Evolutionary conservation across 2,329 filamentous ascomycete species (phyloP), one percentile per base, ranked within the genome.

Genomic region (Stenocarpella maydis): DNA sequence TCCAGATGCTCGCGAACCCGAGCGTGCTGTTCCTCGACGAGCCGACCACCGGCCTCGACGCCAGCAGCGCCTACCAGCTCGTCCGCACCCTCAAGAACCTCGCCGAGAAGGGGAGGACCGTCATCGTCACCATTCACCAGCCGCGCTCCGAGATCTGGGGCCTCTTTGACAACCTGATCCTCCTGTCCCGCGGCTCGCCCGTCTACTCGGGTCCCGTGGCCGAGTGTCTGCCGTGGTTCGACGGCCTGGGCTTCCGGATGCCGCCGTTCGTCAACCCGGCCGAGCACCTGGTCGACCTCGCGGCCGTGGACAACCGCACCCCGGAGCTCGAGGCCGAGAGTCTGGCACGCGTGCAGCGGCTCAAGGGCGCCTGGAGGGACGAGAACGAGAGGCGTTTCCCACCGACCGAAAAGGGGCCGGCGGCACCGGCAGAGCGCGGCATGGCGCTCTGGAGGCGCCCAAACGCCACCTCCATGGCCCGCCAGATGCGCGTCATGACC

Each of bases 131-230:
- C 0, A 92, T 95, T 43, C 92, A 95, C 76, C 91, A 93, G 72
- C 92, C 92, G 24, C 85, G 92, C 24, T 93, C 91, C 0, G 92
- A 94, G 76, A 94, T 95, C 17, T 95, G 92, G 91, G 86, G 88
- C 39, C 83, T 94, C 19, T 92, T 95, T 75, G 92, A 94, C 77
- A 88, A 89, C 69, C 82, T 94, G 9, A 82, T 94, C 12, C 83
- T 95, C 15, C 78, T 95, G 3, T 89, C 91, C 1, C 86, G 84
- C 73, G 92, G 92, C 0, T 87, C 85, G 41, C 88, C 90, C 0
- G 86, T 94, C 0, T 95, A 91, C 74, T 90, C 89, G 26, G 92
- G 92, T 0, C 80, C 82, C 0, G 84, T 86, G 31, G 78, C 82
- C 4, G 83, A 85, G 2, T 91, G 89, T 60, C 77, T 92, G 4